These are phyloP conservation scores for Abrus pulchellus DNA, from an alignment of 306 rosid species.

Conservation along the genomic window DNA sequence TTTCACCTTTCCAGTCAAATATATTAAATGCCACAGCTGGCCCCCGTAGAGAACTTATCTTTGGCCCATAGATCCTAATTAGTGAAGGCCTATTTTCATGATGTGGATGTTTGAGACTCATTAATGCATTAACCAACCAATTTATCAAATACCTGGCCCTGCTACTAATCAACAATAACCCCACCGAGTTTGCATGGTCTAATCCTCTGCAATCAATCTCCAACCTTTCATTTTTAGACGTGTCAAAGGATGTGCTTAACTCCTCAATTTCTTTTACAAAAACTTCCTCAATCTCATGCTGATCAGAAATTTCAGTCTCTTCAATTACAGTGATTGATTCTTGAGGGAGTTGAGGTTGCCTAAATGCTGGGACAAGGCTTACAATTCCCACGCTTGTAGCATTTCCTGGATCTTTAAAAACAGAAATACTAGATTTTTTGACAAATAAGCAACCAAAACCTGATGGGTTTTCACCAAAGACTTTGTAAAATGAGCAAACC, in stretches of 20 bases:
- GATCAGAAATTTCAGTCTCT: slow-evolving; percentile 17
- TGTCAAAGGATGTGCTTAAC: slow-evolving; percentile 29
- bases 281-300: background rate
- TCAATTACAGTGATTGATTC: background rate
- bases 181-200: slow-evolving; percentile 84
- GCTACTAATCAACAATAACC: slow-evolving; percentile 61
- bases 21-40: slow-evolving; percentile 77
- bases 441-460: slow-evolving; percentile 88
- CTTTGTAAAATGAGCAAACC: slow-evolving; percentile 77
- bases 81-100: slow-evolving; percentile 59
- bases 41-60: slow-evolving; percentile 69
- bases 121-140: slow-evolving; percentile 82
- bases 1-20: slow-evolving; percentile 94
- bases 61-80: slow-evolving; percentile 81
- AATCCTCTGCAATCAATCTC: slow-evolving; percentile 70
- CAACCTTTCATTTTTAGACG: slow-evolving; percentile 31
- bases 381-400: slow-evolving; percentile 69
- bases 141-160: slow-evolving; percentile 70
- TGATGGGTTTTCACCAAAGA: slow-evolving; percentile 83
- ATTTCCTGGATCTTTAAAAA: slow-evolving; percentile 54
- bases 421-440: slow-evolving; percentile 68
- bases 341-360: slow-evolving; percentile 34
- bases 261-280: slow-evolving; percentile 54
- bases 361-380: slow-evolving; percentile 61
- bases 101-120: slow-evolving; percentile 77